A percentile compares a stretch with the other conserved stretches of the same genome.
phyloP scores from a whole-genome alignment of 257 asterid species.

The Solanum virginianum region DNA sequence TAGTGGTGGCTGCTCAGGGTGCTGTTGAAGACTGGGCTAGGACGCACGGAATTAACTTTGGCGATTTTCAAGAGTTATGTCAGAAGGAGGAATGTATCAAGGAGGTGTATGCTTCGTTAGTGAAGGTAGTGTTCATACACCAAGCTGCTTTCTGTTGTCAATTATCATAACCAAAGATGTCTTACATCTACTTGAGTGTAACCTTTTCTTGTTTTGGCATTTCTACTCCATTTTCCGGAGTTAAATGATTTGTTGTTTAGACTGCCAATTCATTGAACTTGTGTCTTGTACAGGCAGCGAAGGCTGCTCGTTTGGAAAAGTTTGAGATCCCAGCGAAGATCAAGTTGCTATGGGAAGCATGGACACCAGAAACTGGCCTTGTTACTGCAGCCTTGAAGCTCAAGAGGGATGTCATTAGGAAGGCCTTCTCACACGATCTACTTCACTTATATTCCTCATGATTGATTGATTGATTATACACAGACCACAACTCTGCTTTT shows the following conservation, averaged over 20 bases:
- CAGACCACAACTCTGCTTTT: not conserved
- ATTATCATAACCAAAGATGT: not conserved
- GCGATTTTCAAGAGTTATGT: constrained; percentile 62
- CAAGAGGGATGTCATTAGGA: constrained; percentile 51
- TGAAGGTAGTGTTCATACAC: constrained; percentile 43
- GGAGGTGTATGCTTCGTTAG: constrained; percentile 61
- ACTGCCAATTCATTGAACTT: not conserved
- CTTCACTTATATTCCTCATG: constrained; percentile 44
- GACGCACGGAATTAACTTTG: constrained; percentile 35
- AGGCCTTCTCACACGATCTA: constrained; percentile 63
- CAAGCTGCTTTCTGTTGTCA: not conserved
- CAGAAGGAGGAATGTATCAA: constrained; percentile 48
- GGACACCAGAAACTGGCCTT: constrained; percentile 48
- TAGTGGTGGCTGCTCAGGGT: constrained; percentile 75
- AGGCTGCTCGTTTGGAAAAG: constrained; percentile 29
- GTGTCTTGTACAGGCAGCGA: constrained; percentile 21
- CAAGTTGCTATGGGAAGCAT: constrained; percentile 28
- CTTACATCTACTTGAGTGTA: not conserved
- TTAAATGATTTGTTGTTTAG: not conserved
- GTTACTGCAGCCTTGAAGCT: constrained; percentile 45
- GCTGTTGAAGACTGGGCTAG: constrained; percentile 80
- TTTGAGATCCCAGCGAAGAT: constrained; percentile 41
- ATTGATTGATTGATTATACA: constrained; percentile 21
- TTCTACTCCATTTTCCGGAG: not conserved
- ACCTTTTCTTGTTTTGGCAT: not conserved